Evolutionary conservation across 2,329 filamentous ascomycete species (phyloP).

Genomic region (Cladosporium sp.): DNA sequence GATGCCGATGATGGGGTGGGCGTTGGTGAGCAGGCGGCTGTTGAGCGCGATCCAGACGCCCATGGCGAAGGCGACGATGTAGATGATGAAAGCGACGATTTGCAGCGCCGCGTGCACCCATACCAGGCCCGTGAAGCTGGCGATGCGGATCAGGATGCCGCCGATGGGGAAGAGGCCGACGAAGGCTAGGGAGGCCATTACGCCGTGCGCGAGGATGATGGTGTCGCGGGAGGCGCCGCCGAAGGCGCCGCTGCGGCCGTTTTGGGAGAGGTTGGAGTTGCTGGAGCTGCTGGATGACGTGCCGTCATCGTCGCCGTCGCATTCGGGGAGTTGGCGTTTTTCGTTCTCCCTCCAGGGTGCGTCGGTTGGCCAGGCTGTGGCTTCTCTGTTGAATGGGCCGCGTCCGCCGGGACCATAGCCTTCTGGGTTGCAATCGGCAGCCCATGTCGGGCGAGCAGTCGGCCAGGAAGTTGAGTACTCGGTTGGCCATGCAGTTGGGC

Average conservation of each 20-base stretch:
- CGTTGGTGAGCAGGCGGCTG: slow-evolving; percentile 33
- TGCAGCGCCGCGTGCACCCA: slow-evolving; percentile 46
- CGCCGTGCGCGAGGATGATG: slow-evolving; percentile 40
- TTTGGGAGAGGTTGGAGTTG: slow-evolving; percentile 4
- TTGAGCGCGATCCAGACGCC: slow-evolving; percentile 47
- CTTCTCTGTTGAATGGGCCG: neutral
- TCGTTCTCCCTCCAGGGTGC: slow-evolving; percentile 11
- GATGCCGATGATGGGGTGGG: slow-evolving; percentile 53
- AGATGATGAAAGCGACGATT: slow-evolving; percentile 43
- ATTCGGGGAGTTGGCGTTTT: slow-evolving; percentile 14
- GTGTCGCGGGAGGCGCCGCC: slow-evolving; percentile 15
- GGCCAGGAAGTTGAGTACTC: slow-evolving; percentile 17
- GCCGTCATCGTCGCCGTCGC: neutral
- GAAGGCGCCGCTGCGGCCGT: slow-evolving; percentile 14
- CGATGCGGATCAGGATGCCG: slow-evolving; percentile 39
- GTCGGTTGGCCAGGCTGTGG: slow-evolving; percentile 14
- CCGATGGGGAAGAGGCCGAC: slow-evolving; percentile 43
- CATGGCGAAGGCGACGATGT: slow-evolving; percentile 46
- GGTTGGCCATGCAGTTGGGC: slow-evolving; percentile 17
- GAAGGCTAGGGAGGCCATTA: slow-evolving; percentile 40
- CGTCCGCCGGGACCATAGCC: slow-evolving; percentile 4
- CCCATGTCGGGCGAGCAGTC: slow-evolving; percentile 16
- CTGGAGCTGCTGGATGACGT: neutral
- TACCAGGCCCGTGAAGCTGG: slow-evolving; percentile 39
- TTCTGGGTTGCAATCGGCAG: slow-evolving; percentile 11